Evolutionary conservation across 345 rosid genomes (phyloP).

Genomic region (Citrus sinensis): DNA sequence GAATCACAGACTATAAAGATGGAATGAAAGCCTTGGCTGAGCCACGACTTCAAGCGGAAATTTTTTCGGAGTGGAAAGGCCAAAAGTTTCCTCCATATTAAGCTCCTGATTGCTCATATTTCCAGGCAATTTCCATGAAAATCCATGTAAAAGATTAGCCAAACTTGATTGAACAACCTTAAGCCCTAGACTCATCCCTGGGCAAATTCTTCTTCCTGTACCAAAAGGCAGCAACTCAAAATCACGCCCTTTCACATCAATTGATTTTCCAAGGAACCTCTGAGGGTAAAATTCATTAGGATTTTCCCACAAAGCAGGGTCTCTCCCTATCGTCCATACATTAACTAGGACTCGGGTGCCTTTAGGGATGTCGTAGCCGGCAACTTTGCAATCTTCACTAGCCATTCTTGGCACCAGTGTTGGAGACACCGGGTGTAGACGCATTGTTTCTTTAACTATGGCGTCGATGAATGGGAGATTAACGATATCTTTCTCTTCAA

Average conservation of each 20-base stretch:
- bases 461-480: conserved; percentile 44
- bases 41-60: too few relatives aligned
- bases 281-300: conserved; percentile 42
- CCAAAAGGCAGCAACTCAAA: conserved; percentile 63
- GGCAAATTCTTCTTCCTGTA: conserved; percentile 71
- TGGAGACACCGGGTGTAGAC: conserved; percentile 67
- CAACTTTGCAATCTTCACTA: conserved; percentile 36
- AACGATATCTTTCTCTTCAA: conserved; percentile 1
- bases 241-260: conserved; percentile 59
- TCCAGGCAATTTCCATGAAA: conserved; percentile 46
- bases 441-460: conserved; percentile 57
- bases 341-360: too few relatives aligned
- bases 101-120: conserved; percentile 15
- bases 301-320: too few relatives aligned
- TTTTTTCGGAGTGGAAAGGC: too few relatives aligned
- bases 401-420: conserved; percentile 47
- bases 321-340: too few relatives aligned
- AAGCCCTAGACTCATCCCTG: conserved; percentile 54
- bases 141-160: conserved; percentile 60
- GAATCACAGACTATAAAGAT: too few relatives aligned
- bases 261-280: conserved; percentile 40
- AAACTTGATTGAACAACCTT: conserved; percentile 52
- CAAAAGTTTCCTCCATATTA: too few relatives aligned
- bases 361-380: conserved; percentile 43
- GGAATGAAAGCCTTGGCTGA: too few relatives aligned